Base-by-base conservation (phyloP, 306 rosid genomes). In the Sindora glabra region DNA sequence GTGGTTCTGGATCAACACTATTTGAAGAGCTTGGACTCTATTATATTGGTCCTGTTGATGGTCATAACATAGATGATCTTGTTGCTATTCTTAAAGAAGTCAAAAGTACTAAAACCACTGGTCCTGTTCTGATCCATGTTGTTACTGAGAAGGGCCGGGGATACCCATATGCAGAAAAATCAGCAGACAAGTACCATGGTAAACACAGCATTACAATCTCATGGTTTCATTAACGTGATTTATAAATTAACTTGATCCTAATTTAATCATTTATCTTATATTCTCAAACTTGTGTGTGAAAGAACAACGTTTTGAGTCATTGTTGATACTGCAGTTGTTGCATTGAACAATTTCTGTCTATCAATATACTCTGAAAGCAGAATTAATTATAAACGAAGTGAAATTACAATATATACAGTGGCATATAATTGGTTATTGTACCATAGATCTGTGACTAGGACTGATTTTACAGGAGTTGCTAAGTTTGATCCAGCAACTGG, bases 11-110 rank as follows among this genome's bases (percentile, higher is more conserved):
- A 51, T 94, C 97, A 16, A 62, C 99, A 6, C 82, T 94, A 10
- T 94, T 94, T 75, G 97, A 94, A 76, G 99, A 94, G 77, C 99
- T 94, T 55, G 99, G 99, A 40, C 85, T 94, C 59, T 94, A 94
- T 77, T 94, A 94, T 62, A 94, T 94, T 22, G 99, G 97, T 63
- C 99, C 94, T 44, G 99, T 94, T 8, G 97, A 94, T 67, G 99
- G 95, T 69, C 99, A 94, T 83, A 94, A 80, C 80, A 53, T 94
- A 12, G 99, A 94, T 61, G 99, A 94, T 72, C 88, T 94, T 53
- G 66, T 86, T 39, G 51, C 97, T 61, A 94, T 94, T 77, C 89
- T 94, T 47, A 70, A 77, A 10, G 99, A 94, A 81, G 97, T 89
- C 15, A 94, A 84, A 77, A 75, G 86, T 57, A 89, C 97, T 10